Conservation (phyloP, 78 protist species). For the Dictyostelium purpureum region DNA sequence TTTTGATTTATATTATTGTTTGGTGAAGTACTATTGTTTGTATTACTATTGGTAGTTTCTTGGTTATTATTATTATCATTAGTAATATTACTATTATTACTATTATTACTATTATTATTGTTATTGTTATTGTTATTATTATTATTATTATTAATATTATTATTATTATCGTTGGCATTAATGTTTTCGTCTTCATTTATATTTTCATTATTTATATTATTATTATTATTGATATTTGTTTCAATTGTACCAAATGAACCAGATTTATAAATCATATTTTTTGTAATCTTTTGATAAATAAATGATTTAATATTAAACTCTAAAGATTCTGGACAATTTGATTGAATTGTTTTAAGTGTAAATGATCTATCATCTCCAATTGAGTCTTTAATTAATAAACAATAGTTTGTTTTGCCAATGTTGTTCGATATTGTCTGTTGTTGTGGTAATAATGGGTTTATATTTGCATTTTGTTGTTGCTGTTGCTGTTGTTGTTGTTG, state of each 20-base stretch:
- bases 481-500: background rate
- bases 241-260: constrained; percentile 67
- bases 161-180: background rate
- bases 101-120: background rate
- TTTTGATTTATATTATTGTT: too few relatives aligned
- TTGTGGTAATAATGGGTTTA: too few relatives aligned
- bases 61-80: background rate
- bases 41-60: background rate
- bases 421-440: background rate
- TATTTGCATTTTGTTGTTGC: background rate
- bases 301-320: constrained; percentile 44
- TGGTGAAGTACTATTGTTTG: background rate
- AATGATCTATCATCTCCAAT: constrained; percentile 15
- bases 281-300: constrained; percentile 2
- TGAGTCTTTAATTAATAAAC: constrained; percentile 39
- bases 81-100: background rate
- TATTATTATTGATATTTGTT: background rate
- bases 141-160: background rate
- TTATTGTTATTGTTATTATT: background rate
- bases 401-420: constrained; percentile 7
- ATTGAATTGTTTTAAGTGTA: constrained; percentile 26
- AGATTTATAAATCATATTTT: constrained; percentile 54
- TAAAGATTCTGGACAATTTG: constrained; percentile 25
- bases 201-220: background rate
- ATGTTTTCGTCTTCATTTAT: background rate